Evolutionary conservation across 2,329 filamentous ascomycete species (phyloP).

Genomic region (Exserohilum rostratum): DNA sequence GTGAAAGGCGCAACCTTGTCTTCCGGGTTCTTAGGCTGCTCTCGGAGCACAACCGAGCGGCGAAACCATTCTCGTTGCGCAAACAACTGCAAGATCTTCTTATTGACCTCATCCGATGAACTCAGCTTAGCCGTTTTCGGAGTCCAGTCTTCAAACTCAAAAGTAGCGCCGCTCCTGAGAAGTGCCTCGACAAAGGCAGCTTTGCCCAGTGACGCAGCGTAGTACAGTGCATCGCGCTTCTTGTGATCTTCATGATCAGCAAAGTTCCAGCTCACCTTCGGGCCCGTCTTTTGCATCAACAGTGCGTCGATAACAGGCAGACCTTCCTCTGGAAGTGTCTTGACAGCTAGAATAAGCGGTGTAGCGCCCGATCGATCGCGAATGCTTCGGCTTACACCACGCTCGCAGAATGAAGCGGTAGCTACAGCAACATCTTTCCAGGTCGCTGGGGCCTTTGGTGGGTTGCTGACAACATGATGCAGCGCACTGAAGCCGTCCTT

Average conservation of each 20-base stretch:
- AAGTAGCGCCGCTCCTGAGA: constrained; percentile 35
- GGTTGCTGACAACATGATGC: constrained; percentile 37
- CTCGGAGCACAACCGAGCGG: constrained; percentile 24
- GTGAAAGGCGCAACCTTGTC: constrained; percentile 19
- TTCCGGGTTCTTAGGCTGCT: constrained; percentile 15
- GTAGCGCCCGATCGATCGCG: constrained; percentile 42
- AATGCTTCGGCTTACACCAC: constrained; percentile 41
- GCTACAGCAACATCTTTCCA: constrained; percentile 39
- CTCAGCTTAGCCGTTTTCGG: constrained; percentile 16
- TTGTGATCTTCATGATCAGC: constrained; percentile 41
- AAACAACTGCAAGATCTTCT: constrained; percentile 27
- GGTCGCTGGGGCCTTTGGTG: constrained; percentile 24
- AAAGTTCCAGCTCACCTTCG: constrained; percentile 34
- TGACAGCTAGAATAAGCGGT: constrained; percentile 42
- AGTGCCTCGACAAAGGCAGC: constrained; percentile 32
- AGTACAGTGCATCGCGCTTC: constrained; percentile 34
- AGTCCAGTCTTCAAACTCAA: constrained; percentile 36
- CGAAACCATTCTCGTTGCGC: constrained; percentile 38
- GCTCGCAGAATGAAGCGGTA: constrained; percentile 35
- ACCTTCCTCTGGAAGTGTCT: constrained; percentile 37
- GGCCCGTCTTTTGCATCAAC: constrained; percentile 23
- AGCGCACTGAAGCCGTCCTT: constrained; percentile 38
- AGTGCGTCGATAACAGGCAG: constrained; percentile 35
- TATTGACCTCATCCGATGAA: constrained; percentile 14
- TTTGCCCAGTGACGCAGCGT: constrained; percentile 36